Evolutionary conservation across 2,329 filamentous ascomycete species (phyloP), one percentile per base, ranked within the genome.

Genomic region (Sphaerulina musiva): DNA sequence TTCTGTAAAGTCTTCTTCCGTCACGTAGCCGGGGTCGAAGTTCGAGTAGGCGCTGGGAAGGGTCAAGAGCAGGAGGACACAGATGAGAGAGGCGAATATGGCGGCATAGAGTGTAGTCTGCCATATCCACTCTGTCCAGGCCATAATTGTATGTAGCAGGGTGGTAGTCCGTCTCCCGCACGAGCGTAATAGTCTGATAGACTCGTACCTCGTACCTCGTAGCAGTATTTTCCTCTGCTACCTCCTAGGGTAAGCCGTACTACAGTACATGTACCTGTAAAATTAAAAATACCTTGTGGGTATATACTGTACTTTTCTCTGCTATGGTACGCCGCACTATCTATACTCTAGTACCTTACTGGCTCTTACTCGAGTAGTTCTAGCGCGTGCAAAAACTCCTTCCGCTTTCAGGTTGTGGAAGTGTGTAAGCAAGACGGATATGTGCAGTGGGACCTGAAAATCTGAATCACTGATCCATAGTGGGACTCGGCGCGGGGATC

Each of bases 21-120:
- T 57, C 11, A 65, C 50, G 12, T 58, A 51, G 20, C 60, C 56
- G 11, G 62, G 61, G 9, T 64, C 61, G 56, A 70, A 72, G 10
- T 72, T 69, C 36, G 70, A 69, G 69, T 81, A 82, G 60, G 75
- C 73, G 20, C 75, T 74, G 1, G 81, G 81, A 11, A 81, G 68
- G 6, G 76, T 73, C 48, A 81, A 57, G 26, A 83, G 73, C 38
- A 80, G 64, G 53, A 64, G 31, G 40, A 79, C 57, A 6, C 76
- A 78, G 59, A 82, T 62, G 9, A 73, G 62, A 3, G 73, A 78
- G 12, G 76, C 78, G 10, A 74, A 52, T 11, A 77, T 63, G 4
- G 68, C 67, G n/a, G 73, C 57, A 23, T 67, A 65, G 42, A 81
- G 61, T 7, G 67, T 62, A 56, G 76, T 17, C 46, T 72, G 68